Conservation (phyloP, 2,329 filamentous ascomycete species). For the Zymoseptoria pseudotritici region DNA sequence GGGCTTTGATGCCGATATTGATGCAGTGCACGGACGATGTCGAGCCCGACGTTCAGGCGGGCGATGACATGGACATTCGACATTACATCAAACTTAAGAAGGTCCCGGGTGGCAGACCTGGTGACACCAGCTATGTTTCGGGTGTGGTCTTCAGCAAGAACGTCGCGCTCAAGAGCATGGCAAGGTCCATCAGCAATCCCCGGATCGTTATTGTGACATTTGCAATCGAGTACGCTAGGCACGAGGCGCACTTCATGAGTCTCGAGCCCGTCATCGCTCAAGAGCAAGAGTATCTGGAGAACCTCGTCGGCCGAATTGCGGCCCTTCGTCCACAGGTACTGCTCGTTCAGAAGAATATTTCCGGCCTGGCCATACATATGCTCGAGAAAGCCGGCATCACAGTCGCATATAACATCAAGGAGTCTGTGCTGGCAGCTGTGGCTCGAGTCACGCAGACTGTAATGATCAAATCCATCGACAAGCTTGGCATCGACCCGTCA, state of each 20-base stretch:
- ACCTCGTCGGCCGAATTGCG: conserved; percentile 85
- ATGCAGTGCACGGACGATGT: conserved; percentile 90
- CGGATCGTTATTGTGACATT: conserved; percentile 91
- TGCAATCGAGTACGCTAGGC: conserved; percentile 88
- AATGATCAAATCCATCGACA: conserved; percentile 91
- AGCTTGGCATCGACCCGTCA: conserved; percentile 68
- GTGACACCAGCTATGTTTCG: conserved; percentile 92
- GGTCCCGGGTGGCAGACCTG: conserved; percentile 80
- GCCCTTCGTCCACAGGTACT: conserved; percentile 78
- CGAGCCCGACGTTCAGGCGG: conserved; percentile 79
- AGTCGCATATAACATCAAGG: conserved; percentile 93
- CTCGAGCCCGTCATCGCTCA: conserved; percentile 93
- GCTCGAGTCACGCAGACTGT: conserved; percentile 85
- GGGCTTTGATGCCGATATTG: conserved; percentile 80
- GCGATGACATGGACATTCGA: conserved; percentile 93
- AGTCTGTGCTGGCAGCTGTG: conserved; percentile 90
- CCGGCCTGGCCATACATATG: conserved; percentile 81
- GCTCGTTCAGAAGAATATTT: conserved; percentile 87
- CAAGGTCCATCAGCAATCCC: conserved; percentile 72
- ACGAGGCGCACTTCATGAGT: conserved; percentile 95
- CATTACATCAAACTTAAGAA: conserved; percentile 98
- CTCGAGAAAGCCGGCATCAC: conserved; percentile 83
- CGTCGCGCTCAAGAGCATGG: conserved; percentile 92
- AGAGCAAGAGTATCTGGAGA: conserved; percentile 85
- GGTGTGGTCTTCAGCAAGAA: conserved; percentile 98